phyloP scores from a whole-genome alignment of 176 grass and related monocot genomes.

The Tillandsia leiboldiana region DNA sequence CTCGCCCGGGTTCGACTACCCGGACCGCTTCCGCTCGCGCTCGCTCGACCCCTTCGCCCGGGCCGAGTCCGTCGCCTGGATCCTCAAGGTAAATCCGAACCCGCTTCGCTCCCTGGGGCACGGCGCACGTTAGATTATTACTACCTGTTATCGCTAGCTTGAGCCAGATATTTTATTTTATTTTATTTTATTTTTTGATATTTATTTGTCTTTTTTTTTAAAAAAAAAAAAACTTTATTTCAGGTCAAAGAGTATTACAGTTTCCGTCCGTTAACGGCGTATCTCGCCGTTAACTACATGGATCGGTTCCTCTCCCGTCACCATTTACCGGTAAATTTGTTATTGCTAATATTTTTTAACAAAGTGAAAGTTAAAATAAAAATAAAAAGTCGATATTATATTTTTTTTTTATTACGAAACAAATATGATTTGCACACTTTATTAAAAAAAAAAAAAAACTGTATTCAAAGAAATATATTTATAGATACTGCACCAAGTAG shows the following conservation, averaged over 20 bases:
- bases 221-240: not conserved
- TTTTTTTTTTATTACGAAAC: no score
- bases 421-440: no score
- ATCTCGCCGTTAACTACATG: conserved; percentile 98
- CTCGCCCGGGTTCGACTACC: conserved; percentile 60
- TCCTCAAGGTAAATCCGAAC: conserved; percentile 56
- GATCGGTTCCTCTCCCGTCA: conserved; percentile 87
- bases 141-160: not conserved
- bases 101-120: no score
- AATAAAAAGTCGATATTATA: not conserved
- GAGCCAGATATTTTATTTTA: not conserved
- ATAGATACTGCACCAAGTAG: no score
- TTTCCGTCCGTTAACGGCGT: conserved; percentile 81
- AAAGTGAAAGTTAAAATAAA: not conserved
- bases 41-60: conserved; percentile 53
- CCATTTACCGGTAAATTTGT: conserved; percentile 44
- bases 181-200: not conserved
- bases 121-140: not conserved
- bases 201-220: not conserved
- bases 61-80: conserved; percentile 70
- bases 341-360: not conserved
- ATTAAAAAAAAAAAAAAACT: no score
- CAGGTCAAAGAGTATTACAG: conserved; percentile 62
- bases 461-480: no score
- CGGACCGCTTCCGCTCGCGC: conserved; percentile 52